These are phyloP conservation scores for Cyanidioschyzon merolae DNA, from an alignment of 23 red algal genomes.

Conservation along the genomic window DNA sequence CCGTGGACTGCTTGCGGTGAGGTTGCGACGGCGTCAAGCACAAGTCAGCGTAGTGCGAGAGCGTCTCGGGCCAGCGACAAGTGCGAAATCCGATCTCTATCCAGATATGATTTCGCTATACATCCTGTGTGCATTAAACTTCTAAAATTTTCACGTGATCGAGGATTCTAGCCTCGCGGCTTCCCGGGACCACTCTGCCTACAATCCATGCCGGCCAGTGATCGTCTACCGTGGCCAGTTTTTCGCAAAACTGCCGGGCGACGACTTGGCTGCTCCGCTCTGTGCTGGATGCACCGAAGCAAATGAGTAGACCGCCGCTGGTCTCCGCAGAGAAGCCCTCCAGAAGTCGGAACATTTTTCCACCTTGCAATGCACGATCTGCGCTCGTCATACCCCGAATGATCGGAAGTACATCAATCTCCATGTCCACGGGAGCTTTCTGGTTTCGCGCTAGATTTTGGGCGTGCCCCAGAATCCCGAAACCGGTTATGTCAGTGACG, in stretches of 20 bases:
- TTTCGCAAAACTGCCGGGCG: background rate
- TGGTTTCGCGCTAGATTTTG: conserved; percentile 25
- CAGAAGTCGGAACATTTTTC: conserved; percentile 10
- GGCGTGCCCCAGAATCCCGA: conserved; percentile 38
- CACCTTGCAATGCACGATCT: conserved; percentile 5
- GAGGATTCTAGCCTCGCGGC: background rate
- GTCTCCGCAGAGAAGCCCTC: conserved; percentile 34
- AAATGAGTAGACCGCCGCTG: conserved; percentile 39
- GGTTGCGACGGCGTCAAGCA: too few relatives aligned
- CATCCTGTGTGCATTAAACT: too few relatives aligned
- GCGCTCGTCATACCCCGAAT: conserved; percentile 20
- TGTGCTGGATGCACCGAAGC: background rate
- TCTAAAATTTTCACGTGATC: background rate
- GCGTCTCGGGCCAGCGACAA: too few relatives aligned
- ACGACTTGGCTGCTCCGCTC: background rate
- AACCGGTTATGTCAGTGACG: conserved; percentile 40
- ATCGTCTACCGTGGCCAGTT: background rate
- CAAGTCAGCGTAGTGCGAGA: too few relatives aligned
- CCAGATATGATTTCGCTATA: too few relatives aligned
- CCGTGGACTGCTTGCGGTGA: too few relatives aligned
- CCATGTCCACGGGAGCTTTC: conserved; percentile 15
- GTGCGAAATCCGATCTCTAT: too few relatives aligned
- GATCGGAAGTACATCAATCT: conserved; percentile 22
- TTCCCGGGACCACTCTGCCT: background rate
- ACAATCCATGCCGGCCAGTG: background rate